Percentiles rank a stretch among this genome's conserved stretches.
Conservation (phyloP, 1,284 basidiomycete species). For the Ustilago hordei region DNA sequence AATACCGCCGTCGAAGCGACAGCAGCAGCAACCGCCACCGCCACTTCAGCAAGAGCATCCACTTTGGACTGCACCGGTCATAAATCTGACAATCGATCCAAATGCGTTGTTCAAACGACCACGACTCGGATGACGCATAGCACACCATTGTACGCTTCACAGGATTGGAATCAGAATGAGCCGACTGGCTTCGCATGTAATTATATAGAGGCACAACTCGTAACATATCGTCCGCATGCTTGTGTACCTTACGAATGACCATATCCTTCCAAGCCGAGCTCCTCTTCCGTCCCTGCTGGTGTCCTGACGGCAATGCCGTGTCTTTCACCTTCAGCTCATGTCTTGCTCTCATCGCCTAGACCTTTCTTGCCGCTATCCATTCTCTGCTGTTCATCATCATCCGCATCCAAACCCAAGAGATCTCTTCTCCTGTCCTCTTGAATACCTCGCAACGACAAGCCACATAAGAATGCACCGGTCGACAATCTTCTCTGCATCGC, state of each 20-base stretch:
- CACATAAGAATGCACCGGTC: slow-evolving; percentile 57
- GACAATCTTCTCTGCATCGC: slow-evolving; percentile 52
- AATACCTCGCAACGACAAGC: slow-evolving; percentile 47
- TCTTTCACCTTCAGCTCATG: slow-evolving; percentile 24
- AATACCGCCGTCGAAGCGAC: slow-evolving; percentile 1
- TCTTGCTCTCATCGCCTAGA: slow-evolving; percentile 8
- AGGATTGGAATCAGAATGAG: background rate
- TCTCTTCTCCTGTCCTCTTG: slow-evolving; percentile 54
- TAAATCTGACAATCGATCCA: slow-evolving; percentile 35
- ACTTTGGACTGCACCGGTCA: background rate
- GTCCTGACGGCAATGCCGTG: slow-evolving; percentile 40
- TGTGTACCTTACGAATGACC: slow-evolving; percentile 22
- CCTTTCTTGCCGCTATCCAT: background rate
- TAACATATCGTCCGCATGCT: slow-evolving; percentile 7
- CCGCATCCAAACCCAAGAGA: slow-evolving; percentile 46
- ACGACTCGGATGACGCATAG: slow-evolving; percentile 5
- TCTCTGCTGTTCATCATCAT: slow-evolving; percentile 6
- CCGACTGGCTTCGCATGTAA: background rate
- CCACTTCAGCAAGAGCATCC: background rate
- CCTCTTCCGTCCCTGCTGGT: slow-evolving; percentile 39
- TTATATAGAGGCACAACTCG: slow-evolving; percentile 12
- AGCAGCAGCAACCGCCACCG: slow-evolving; percentile 5
- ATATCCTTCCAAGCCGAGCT: slow-evolving; percentile 44
- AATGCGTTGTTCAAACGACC: slow-evolving; percentile 35
- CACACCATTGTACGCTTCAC: background rate